Base-by-base conservation (phyloP, 768 basidiomycete genomes). In the Amanita rubescens region DNA sequence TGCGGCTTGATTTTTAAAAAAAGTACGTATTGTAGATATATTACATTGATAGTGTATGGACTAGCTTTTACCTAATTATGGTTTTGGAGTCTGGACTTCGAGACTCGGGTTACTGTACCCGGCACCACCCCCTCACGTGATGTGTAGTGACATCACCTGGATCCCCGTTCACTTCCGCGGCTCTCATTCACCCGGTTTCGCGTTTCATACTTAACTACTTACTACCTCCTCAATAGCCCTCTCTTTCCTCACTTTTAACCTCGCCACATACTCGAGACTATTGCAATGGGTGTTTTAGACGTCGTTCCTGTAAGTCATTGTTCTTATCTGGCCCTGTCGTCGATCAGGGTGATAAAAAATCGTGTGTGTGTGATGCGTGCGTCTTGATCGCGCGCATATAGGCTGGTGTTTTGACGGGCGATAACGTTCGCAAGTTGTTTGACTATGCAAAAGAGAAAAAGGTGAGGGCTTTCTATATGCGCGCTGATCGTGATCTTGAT, bases 401-500 rank as follows among this genome's bases (percentile, higher is more conserved):
- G 94, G 77, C 92, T 68, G 95, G 95, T 59, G 95, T 99, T 57
- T 72, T 99, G 67, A 94, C 93, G 56, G 95, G 95, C 69, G 89
- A 94, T 61, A 82, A 98, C 68, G 89, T 92, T 62, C 84, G 92
- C 72, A 94, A 94, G 71, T 72, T 99, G 66, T 95, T 98, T 68
- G 85, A 95, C 62, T 96, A 95, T 68, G 95, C 94, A 42, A 88
- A 87, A 63, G 81, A 84, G 62, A 66, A 97, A 69, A 75, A 94
- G 77, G 95, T 92, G 58, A 58, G n/a, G 55, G 46, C 22, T 45
- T 14, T 37, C 15, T 37, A 46, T 12, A 52, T 24, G 15, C 38
- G 20, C 35, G 20, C 7, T 27, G 59, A 20, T 42, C 4, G 45
- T 51, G 42, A 54, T n/a, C n/a, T n/a, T 41, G 38, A 30, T 39